Base-by-base conservation (phyloP, 306 rosid genomes). In the Lathyrus aphaca region DNA sequence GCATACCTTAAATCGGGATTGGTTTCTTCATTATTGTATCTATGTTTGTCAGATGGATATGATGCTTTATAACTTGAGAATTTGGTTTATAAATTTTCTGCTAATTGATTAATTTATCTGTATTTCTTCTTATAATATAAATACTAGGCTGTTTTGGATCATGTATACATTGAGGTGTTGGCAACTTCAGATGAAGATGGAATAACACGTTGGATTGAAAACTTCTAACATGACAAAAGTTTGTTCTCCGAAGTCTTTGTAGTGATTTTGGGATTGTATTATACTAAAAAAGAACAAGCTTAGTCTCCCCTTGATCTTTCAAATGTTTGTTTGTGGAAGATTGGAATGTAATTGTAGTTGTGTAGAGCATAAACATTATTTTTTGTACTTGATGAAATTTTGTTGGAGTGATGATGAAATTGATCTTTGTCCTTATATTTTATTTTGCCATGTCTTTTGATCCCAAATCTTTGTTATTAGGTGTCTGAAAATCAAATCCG, bases 191-290 rank as follows among this genome's bases (percentile, higher is more conserved):
- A 92, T 10, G 97, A 89, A 72, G 95, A 88, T 30, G 99, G 99
- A 60, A 82, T 95, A 37, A 91, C 97, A 45, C 97, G 99, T 76
- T 95, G 99, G 99, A 79, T 91, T 65, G 92, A 89, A 73, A 29
- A 56, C 39, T 56, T 56, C 18, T 56, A 27, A 56, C 25, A 59
- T 23, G 69, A 45, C 30, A 50, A 29, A 29, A 58, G 66, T 65
- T 27, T 55, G 49, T 63, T 59, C 68, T 38, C 32, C 70, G 21
- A 46, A 59, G 55, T 38, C 58, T 73, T 3, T 76, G 59, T 50
- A 60, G 23, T 60, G 67, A 35, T 55, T 77, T 64, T 78, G 67
- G 81, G 79, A 74, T 55, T 85, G 88, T 78, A 66, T 74, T 27
- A 56, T 56, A 59, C 59, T 82, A 60, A 37, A 43, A 83, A 75